These are phyloP conservation scores for Globisporangium nagaii DNA, from an alignment of 352 stramenopile genomes.

Conservation along the genomic window DNA sequence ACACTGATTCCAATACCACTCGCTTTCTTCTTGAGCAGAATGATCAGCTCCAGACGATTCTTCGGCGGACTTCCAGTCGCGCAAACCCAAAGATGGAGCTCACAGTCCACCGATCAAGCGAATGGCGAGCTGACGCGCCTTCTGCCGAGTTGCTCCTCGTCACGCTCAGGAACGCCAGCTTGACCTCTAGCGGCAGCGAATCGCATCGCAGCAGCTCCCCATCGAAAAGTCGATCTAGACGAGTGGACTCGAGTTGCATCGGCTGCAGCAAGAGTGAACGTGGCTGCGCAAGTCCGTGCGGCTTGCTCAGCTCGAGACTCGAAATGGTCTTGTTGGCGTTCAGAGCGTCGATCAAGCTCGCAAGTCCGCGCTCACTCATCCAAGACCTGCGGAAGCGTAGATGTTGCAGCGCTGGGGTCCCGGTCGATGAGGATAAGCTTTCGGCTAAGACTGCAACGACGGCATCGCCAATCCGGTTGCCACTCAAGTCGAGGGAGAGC, in stretches of 20 bases:
- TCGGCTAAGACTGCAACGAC: not conserved
- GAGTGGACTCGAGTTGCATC: not conserved
- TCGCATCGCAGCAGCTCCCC: not conserved
- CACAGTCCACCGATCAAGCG: not conserved
- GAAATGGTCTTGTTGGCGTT: not conserved
- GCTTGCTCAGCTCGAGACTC: not conserved
- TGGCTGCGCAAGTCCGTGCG: not conserved
- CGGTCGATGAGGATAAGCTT: not conserved
- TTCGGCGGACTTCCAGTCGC: not conserved
- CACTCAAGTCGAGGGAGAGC: not conserved
- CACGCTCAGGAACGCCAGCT: not conserved
- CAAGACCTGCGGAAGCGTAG: not conserved
- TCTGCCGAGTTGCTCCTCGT: not conserved
- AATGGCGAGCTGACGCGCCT: not conserved
- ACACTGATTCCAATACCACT: too few species aligned
- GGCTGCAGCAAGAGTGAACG: not conserved
- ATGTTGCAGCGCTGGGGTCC: not conserved
- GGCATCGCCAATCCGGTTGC: not conserved
- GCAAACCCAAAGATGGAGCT: not conserved
- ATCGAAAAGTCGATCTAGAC: not conserved
- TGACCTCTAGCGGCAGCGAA: not conserved
- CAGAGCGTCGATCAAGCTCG: not conserved
- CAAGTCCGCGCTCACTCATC: not conserved
- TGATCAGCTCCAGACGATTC: not conserved
- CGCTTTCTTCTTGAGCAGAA: too few species aligned